Evolutionary conservation across 352 stramenopile genomes (phyloP).

Genomic region (Phytophthora tentaculata): DNA sequence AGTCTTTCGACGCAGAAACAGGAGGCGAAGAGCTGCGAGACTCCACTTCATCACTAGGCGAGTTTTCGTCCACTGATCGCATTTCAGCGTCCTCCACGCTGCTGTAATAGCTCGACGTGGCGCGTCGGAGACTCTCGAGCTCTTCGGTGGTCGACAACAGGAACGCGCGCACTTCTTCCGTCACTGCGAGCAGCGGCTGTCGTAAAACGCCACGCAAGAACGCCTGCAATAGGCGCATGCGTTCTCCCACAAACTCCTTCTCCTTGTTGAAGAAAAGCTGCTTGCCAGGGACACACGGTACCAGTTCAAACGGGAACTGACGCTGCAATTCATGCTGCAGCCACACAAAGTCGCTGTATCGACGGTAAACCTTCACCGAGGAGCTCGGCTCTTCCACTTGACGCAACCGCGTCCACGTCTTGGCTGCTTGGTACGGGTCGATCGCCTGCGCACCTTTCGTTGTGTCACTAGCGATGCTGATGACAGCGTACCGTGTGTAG

Average conservation of each 20-base stretch:
- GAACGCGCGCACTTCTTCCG: slow-evolving; percentile 77
- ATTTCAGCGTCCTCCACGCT: slow-evolving; percentile 50
- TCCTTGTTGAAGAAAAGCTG: slow-evolving; percentile 87
- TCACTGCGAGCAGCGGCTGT: slow-evolving; percentile 65
- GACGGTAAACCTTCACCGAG: slow-evolving; percentile 84
- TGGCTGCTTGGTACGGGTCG: slow-evolving; percentile 73
- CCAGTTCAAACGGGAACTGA: slow-evolving; percentile 77
- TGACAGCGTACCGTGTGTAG: slow-evolving; percentile 86
- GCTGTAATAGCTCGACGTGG: slow-evolving; percentile 46
- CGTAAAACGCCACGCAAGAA: slow-evolving; percentile 81
- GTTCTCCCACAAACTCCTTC: slow-evolving; percentile 86
- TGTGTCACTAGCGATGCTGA: slow-evolving; percentile 74
- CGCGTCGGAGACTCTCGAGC: slow-evolving; percentile 70
- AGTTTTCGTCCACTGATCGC: slow-evolving; percentile 50
- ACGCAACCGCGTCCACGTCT: slow-evolving; percentile 79
- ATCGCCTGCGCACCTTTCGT: slow-evolving; percentile 44
- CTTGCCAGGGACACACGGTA: slow-evolving; percentile 78
- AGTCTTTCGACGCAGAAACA: slow-evolving; percentile 24
- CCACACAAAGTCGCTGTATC: slow-evolving; percentile 90
- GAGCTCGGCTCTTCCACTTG: slow-evolving; percentile 74
- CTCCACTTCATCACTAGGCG: slow-evolving; percentile 40
- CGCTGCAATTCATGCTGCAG: slow-evolving; percentile 69
- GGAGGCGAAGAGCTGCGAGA: slow-evolving; percentile 28
- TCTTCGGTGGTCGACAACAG: slow-evolving; percentile 84
- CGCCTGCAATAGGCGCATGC: slow-evolving; percentile 82